Evolutionary conservation across 257 asterid genomes (phyloP).

Genomic region (Fraxinus excelsior): DNA sequence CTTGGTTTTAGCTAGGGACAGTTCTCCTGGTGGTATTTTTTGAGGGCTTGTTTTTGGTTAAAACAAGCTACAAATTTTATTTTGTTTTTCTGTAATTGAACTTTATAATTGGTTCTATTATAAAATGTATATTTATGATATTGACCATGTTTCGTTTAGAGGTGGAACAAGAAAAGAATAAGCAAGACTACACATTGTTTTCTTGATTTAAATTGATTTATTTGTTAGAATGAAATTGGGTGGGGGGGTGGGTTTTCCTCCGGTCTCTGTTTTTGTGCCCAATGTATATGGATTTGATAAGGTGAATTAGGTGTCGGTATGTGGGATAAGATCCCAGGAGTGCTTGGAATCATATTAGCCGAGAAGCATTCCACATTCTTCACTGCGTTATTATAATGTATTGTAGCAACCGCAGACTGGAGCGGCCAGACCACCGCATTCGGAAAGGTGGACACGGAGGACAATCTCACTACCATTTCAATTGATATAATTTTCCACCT

Average conservation of each 20-base stretch:
- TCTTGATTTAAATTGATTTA: background rate
- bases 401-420: no score
- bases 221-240: background rate
- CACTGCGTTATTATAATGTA: no score
- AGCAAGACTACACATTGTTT: background rate
- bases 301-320: no score
- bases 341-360: no score
- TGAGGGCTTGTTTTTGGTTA: no score
- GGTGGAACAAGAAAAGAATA: background rate
- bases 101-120: background rate
- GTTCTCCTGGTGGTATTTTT: background rate
- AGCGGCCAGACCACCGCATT: no score
- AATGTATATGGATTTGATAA: no score
- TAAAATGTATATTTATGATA: background rate
- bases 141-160: background rate
- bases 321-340: no score
- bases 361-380: no score
- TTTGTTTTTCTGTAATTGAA: background rate
- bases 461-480: no score
- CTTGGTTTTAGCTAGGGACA: background rate
- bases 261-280: background rate
- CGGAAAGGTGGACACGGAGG: fast-evolving
- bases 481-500: no score
- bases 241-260: background rate
- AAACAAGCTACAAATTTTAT: background rate